Conservation (phyloP, 1,139 yeast genomes). For the Meyerozyma sp. region DNA sequence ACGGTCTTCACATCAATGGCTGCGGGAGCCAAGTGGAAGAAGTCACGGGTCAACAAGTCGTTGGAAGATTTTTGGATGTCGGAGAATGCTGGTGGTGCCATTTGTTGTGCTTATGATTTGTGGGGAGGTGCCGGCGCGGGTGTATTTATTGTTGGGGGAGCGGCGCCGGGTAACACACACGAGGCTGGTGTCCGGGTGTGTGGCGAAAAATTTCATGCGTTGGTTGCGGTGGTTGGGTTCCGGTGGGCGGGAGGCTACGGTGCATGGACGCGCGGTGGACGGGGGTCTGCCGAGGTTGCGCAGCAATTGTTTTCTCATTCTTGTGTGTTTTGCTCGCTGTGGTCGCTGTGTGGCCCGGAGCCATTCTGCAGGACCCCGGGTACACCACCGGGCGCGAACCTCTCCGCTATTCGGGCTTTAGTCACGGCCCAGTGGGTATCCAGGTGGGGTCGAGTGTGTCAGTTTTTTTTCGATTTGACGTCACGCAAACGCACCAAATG, state of each 20-base stretch:
- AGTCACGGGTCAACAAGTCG: slow-evolving; percentile 86
- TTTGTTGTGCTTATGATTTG: slow-evolving; percentile 11
- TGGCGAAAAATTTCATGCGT: background rate
- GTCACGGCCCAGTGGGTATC: background rate
- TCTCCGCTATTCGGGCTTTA: background rate
- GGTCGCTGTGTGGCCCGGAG: background rate
- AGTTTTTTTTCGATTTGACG: background rate
- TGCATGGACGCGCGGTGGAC: background rate
- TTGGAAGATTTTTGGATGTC: slow-evolving; percentile 88
- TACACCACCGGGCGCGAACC: background rate
- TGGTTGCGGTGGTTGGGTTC: too few relatives aligned
- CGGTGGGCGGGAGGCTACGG: too few relatives aligned
- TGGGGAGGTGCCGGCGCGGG: slow-evolving; percentile 1
- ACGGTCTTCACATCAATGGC: slow-evolving; percentile 84
- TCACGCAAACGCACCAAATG: background rate
- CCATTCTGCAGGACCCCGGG: background rate
- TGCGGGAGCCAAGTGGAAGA: slow-evolving; percentile 87
- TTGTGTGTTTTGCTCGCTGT: too few relatives aligned
- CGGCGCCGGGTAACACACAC: background rate
- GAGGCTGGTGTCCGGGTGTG: slow-evolving; percentile 3
- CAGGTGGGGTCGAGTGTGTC: background rate
- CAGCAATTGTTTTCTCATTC: too few relatives aligned
- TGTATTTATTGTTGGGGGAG: slow-evolving; percentile 1
- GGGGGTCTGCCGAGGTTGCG: background rate
- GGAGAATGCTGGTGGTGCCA: slow-evolving; percentile 73